Base-by-base conservation (phyloP, 495 filamentous ascomycete species). In the Aspergillus conjunctus region DNA sequence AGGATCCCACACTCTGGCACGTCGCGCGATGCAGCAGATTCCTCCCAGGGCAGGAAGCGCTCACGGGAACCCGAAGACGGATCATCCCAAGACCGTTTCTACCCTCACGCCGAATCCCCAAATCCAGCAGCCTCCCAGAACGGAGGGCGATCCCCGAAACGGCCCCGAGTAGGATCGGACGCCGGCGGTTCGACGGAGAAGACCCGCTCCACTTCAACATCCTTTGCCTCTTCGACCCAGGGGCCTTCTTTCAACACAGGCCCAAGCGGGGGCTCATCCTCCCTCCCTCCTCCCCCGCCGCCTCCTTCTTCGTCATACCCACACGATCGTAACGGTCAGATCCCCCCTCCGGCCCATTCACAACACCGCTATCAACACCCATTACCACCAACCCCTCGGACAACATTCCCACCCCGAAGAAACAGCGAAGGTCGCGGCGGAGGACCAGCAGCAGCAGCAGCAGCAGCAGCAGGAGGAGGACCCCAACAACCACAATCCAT, bases 31-130 rank as follows among this genome's bases (percentile, higher is more conserved):
- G 15, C 64, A 57, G 61, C 66, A 7, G 66, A 65, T 44, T 34
- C 56, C 10, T 37, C 51, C 52, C 71, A 71, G 21, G 75, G 72
- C 30, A 73, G 73, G 18, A 80, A 80, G 58, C 76, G 78, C 51
- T 79, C 76, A 3, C 73, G 77, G 32, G 78, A 80, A 43, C 74
- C 75, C 10, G 77, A 79, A 18, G 68, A 71, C 32, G 63, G 66
- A 1, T 21, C 63, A n/a, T 20, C 64, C 17, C 39, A 51, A 37
- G 54, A 58, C 30, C 49, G 49, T 41, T 21, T 37, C 30, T 44
- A 54, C 22, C 41, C 54, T 10, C 45, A 41, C 22, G 31, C 34
- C 11, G 61, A 64, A 46, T 53, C 60, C 15, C 48, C 58, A 9
- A 41, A 54, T 32, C 34, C 59, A 7, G 31, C 55, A 33, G 51